Evolutionary conservation across 495 filamentous ascomycete genomes (phyloP), one percentile per base, ranked within the genome.

Genomic region (Extremus antarcticus): DNA sequence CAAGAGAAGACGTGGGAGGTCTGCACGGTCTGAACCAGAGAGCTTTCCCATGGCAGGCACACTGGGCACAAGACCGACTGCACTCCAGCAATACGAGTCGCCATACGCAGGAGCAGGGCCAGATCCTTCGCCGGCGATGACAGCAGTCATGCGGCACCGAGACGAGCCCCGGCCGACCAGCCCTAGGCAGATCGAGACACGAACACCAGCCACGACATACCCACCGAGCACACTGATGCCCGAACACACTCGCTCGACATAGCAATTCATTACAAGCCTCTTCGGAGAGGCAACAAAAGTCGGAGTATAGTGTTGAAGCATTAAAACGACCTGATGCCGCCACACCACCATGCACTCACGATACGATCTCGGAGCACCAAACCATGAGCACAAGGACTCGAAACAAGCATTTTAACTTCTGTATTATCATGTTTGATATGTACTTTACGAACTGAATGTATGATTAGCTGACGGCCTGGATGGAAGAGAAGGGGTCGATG

Each of bases 1-100:
- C 16, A 61, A 54, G 39, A 41, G 59, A 16, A 43, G 59, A n/a
- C 49, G 59, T n/a, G 55, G 54, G 17, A 49, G 59, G 38, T 61
- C 59, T 7, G 54, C 38, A 24, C 20, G 54, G 15, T 57, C 47
- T 13, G 55, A 61, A 15, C 53, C 53, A 3, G 57, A 55, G 21
- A 51, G 38, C 15, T 38, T 38, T 2, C 47, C 22, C 15, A 15
- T 23, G 2, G 24, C 22, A 17, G 21, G 17, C 3, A 50, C 22
- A 2, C 35, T n/a, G 13, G 47, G 47, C 2, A 25, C 47, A 25
- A n/a, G 17, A 15, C 47, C 25, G 13, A 25, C 16, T 10, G 17
- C 10, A 32, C 13, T 2, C 7, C 47, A 21, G 17, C 2, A 25
- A 15, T 50, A 50, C 24, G 47, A 50, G 16, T 50, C 47, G 3